Evolutionary conservation across 805 yeast genomes (phyloP).

Genomic region (Kluyveromyces starmeri): DNA sequence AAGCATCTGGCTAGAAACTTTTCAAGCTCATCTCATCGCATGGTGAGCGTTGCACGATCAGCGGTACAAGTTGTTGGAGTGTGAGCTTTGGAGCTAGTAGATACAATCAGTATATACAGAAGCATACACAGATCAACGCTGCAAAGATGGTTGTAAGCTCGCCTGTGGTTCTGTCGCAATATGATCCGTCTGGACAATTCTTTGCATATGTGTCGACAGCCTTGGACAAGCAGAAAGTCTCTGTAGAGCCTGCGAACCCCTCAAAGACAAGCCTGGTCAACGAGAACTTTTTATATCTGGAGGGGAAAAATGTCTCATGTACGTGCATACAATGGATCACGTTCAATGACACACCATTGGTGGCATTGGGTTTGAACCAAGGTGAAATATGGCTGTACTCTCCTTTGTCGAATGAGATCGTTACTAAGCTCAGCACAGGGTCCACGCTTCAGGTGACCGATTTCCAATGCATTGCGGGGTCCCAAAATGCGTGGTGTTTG

Average conservation of each 20-base stretch:
- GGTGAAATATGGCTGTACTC: conserved; percentile 62
- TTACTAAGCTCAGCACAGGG: conserved; percentile 43
- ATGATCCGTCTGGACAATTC: conserved; percentile 54
- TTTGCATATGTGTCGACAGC: conserved; percentile 60
- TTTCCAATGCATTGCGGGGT: conserved; percentile 30
- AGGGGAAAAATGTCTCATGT: conserved; percentile 18
- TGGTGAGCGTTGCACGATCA: no score
- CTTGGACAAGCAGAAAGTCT: conserved; percentile 60
- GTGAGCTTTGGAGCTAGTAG: background rate
- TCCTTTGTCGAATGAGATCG: conserved; percentile 51
- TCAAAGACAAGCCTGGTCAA: conserved; percentile 32
- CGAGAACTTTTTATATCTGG: conserved; percentile 21
- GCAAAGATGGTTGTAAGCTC: conserved; percentile 7
- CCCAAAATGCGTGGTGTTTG: conserved; percentile 45
- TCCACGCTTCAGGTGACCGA: conserved; percentile 40
- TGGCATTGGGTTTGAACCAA: conserved; percentile 55
- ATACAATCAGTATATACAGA: background rate
- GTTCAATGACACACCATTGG: conserved; percentile 34
- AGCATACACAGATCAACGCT: no score
- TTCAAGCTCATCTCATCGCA: conserved; percentile 11
- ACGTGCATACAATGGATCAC: conserved; percentile 21
- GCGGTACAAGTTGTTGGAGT: background rate
- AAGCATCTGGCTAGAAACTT: no score
- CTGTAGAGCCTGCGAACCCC: conserved; percentile 48
- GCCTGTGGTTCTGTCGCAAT: conserved; percentile 35